Percentiles rank a stretch among this genome's conserved stretches.
These are phyloP conservation scores for Cytospora chrysosperma DNA, from an alignment of 2,329 filamentous ascomycete genomes.

Conservation along the genomic window DNA sequence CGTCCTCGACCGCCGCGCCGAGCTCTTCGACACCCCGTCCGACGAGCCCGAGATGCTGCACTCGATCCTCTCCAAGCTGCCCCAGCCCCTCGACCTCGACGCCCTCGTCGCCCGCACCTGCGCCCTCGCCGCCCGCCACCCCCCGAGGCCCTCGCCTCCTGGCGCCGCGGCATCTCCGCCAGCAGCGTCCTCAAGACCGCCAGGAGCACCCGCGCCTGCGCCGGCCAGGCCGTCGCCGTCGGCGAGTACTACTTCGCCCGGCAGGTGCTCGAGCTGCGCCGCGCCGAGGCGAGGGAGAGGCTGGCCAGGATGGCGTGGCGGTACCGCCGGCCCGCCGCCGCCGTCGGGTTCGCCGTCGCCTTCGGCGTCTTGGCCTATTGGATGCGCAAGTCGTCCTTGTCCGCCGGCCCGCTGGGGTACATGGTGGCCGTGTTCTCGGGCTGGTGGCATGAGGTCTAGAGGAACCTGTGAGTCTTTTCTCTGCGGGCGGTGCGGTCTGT, in stretches of 20 bases:
- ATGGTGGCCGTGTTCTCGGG: slow-evolving; percentile 27
- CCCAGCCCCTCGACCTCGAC: slow-evolving; percentile 77
- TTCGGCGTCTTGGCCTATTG: slow-evolving; percentile 69
- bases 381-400: slow-evolving; percentile 50
- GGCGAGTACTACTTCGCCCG: slow-evolving; percentile 66
- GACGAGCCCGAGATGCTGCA: slow-evolving; percentile 94
- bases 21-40: slow-evolving; percentile 78
- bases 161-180: slow-evolving; percentile 65
- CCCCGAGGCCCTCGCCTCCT: slow-evolving; percentile 70
- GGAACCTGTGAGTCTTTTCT: background rate
- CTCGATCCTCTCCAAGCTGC: slow-evolving; percentile 82
- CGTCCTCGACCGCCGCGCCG: slow-evolving; percentile 73
- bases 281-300: slow-evolving; percentile 58
- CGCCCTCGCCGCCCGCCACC: slow-evolving; percentile 61
- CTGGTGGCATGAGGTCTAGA: slow-evolving; percentile 14
- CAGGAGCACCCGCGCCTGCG: slow-evolving; percentile 48
- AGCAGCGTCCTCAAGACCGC: slow-evolving; percentile 87
- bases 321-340: slow-evolving; percentile 64
- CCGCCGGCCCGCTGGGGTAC: slow-evolving; percentile 6
- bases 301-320: slow-evolving; percentile 54
- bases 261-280: slow-evolving; percentile 71
- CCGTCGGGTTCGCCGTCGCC: slow-evolving; percentile 62
- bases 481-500: background rate
- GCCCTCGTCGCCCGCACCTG: slow-evolving; percentile 67
- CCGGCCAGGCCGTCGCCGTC: slow-evolving; percentile 60